A percentile compares a stretch with the other conserved stretches of the same genome.
phyloP scores from a whole-genome alignment of 306 rosid species.

The Hylodesmum podocarpum region DNA sequence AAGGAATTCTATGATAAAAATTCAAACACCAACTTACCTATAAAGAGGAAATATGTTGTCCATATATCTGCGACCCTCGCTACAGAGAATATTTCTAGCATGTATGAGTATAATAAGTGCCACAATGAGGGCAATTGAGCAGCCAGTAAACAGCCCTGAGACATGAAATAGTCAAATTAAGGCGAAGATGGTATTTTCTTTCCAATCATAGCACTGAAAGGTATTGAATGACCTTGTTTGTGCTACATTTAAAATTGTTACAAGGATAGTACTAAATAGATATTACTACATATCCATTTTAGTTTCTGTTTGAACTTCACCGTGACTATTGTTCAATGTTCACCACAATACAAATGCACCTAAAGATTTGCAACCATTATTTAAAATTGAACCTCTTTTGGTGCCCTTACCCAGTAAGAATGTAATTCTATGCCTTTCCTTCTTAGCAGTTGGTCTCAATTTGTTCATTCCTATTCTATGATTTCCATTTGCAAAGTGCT shows the following conservation, averaged over 20 bases:
- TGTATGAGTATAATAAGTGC: constrained; percentile 54
- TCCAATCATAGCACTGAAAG: neutral
- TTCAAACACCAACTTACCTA: constrained; percentile 30
- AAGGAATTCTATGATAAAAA: neutral
- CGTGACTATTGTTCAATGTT: neutral
- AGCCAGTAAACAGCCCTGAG: constrained; percentile 32
- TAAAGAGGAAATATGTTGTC: constrained; percentile 68
- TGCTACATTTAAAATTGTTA: neutral
- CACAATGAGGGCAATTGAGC: constrained; percentile 30
- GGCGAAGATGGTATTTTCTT: neutral
- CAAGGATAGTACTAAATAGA: neutral
- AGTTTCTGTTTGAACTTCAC: neutral
- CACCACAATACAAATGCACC: neutral
- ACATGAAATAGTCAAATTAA: neutral
- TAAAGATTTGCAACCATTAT: neutral
- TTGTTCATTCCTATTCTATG: constrained; percentile 35
- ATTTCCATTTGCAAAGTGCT: constrained; percentile 41
- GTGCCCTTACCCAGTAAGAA: constrained; percentile 31
- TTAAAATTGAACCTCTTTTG: neutral
- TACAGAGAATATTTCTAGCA: constrained; percentile 50
- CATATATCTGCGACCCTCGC: constrained; percentile 33
- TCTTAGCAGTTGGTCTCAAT: constrained; percentile 26
- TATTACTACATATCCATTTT: neutral
- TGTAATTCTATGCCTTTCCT: constrained; percentile 23
- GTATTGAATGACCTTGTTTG: neutral